Percentiles rank a stretch among this genome's conserved stretches.
Evolutionary conservation across 2,329 filamentous ascomycete species (phyloP).

Genomic region (Colletotrichum sidae): DNA sequence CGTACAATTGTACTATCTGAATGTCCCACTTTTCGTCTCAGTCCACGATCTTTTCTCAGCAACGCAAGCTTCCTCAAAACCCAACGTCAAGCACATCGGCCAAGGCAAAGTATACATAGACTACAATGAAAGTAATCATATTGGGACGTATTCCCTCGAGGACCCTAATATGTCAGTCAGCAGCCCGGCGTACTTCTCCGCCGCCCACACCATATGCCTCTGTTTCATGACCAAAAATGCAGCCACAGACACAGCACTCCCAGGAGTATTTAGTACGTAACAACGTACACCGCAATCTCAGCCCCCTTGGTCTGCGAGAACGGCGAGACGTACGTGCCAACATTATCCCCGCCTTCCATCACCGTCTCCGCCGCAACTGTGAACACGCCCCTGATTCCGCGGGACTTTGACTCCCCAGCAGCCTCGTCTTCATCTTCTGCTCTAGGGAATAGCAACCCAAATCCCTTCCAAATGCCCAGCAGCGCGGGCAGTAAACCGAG

Average conservation of each 20-base stretch:
- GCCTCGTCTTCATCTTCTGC: conserved; percentile 31
- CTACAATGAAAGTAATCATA: too few species aligned
- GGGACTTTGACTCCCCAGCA: conserved; percentile 27
- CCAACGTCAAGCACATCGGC: too few species aligned
- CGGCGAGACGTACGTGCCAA: conserved; percentile 49
- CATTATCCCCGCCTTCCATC: conserved; percentile 51
- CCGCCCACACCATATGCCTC: conserved; percentile 43
- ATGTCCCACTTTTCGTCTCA: too few species aligned
- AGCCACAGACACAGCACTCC: conserved; percentile 46
- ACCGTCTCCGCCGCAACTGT: conserved; percentile 47
- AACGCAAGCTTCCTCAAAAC: too few species aligned
- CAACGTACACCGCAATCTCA: conserved; percentile 48
- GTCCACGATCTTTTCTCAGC: too few species aligned
- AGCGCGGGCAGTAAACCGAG: conserved; percentile 48
- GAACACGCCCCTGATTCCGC: conserved; percentile 38
- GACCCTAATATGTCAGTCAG: conserved; percentile 6
- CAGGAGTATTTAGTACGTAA: conserved; percentile 48
- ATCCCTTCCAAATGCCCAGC: conserved; percentile 46
- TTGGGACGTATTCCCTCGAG: too few species aligned
- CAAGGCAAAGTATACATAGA: too few species aligned
- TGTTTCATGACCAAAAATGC: conserved; percentile 47
- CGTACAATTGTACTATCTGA: too few species aligned
- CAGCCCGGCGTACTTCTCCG: conserved; percentile 41
- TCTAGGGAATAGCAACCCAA: conserved; percentile 38
- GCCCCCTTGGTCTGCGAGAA: conserved; percentile 47